A percentile compares a stretch with the other conserved stretches of the same genome.
Evolutionary conservation across 1,139 yeast species (phyloP).

Genomic region (Yamadazyma blattariae): DNA sequence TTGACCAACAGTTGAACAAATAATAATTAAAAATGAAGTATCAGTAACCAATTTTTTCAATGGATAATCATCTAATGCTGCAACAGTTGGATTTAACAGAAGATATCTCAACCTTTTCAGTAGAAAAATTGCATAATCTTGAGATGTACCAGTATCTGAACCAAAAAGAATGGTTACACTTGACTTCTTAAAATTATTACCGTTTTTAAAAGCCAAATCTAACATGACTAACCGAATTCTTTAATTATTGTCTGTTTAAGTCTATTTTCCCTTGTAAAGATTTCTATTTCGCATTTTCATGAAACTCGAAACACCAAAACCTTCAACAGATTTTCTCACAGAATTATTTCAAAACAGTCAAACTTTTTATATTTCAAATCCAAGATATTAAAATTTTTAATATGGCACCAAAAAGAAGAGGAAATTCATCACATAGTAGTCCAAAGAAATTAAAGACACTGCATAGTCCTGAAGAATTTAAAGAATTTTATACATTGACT

Average conservation of each 20-base stretch:
- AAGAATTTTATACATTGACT: constrained; percentile 26
- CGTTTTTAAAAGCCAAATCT: neutral
- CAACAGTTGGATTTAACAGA: constrained; percentile 49
- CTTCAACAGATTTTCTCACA: too few species aligned
- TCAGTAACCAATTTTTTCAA: constrained; percentile 48
- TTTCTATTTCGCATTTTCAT: too few species aligned
- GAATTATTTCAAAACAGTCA: too few species aligned
- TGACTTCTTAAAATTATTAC: constrained; percentile 1
- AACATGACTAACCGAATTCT: constrained; percentile 2
- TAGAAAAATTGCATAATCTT: constrained; percentile 75
- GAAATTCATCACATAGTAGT: neutral
- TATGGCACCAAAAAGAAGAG: constrained; percentile 29
- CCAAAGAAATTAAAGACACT: constrained; percentile 11
- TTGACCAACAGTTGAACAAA: constrained; percentile 89
- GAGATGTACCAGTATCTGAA: constrained; percentile 90
- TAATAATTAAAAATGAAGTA: constrained; percentile 52
- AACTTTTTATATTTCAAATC: too few species aligned
- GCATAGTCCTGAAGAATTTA: constrained; percentile 21
- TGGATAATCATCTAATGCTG: constrained; percentile 64
- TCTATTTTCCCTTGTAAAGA: too few species aligned
- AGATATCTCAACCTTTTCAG: constrained; percentile 55
- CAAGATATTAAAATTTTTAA: too few species aligned
- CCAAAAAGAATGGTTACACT: constrained; percentile 70
- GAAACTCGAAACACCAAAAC: too few species aligned
- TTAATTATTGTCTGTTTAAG: too few species aligned